Conservation (phyloP, 2,329 filamentous ascomycete genomes). For the Claviceps fusiformis region DNA sequence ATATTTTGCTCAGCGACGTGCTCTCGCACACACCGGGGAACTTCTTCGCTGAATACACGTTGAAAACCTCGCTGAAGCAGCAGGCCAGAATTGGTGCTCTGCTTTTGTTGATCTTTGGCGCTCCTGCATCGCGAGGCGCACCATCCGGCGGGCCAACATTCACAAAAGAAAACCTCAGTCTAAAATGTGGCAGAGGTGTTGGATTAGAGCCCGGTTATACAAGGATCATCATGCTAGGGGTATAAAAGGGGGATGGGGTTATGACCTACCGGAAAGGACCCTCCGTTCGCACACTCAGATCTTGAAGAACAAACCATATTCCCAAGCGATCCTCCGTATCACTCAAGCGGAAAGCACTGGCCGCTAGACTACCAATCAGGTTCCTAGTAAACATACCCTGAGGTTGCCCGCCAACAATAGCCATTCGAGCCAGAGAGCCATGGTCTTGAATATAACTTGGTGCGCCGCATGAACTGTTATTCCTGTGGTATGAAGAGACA, state of each 20-base stretch:
- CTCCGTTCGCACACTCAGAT: slow-evolving; percentile 87
- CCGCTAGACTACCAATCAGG: slow-evolving; percentile 80
- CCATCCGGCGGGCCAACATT: slow-evolving; percentile 52
- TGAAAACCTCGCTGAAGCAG: slow-evolving; percentile 78
- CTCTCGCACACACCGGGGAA: slow-evolving; percentile 96
- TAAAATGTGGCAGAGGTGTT: slow-evolving; percentile 19
- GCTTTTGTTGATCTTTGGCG: slow-evolving; percentile 50
- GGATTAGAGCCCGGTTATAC: slow-evolving; percentile 8
- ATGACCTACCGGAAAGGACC: slow-evolving; percentile 65
- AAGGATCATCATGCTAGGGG: background rate
- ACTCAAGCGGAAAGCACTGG: slow-evolving; percentile 72
- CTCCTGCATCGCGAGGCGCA: slow-evolving; percentile 24
- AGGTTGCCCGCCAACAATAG: slow-evolving; percentile 33
- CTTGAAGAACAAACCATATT: slow-evolving; percentile 94
- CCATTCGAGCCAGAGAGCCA: slow-evolving; percentile 18
- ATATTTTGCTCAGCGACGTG: slow-evolving; percentile 79
- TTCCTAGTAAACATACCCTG: slow-evolving; percentile 90
- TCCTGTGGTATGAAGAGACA: slow-evolving; percentile 15
- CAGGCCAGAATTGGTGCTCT: slow-evolving; percentile 72
- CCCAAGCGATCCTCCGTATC: slow-evolving; percentile 71
- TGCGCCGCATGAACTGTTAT: slow-evolving; percentile 12
- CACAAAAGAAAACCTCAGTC: slow-evolving; percentile 59
- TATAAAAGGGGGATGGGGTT: background rate
- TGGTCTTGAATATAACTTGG: slow-evolving; percentile 18
- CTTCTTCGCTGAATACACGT: slow-evolving; percentile 93